Percentiles rank a stretch among this genome's conserved stretches.
Evolutionary conservation across 179 eudicot genomes (phyloP).

Genomic region (Carnegiea gigantea): DNA sequence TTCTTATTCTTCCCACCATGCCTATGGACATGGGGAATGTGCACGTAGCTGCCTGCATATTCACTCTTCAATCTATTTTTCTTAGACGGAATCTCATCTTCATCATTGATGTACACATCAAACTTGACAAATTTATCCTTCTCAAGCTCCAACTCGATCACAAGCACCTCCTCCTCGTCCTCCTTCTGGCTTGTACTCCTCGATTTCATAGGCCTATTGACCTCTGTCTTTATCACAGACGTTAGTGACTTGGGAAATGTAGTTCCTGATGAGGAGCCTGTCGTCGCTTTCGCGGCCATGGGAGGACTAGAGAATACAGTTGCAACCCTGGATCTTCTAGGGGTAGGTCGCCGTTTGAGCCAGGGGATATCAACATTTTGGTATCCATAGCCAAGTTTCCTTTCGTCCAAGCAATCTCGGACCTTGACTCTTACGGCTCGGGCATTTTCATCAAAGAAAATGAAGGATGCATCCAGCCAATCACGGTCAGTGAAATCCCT

Average conservation of each 20-base stretch:
- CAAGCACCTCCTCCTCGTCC: slow-evolving; percentile 58
- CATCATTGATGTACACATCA: too few species aligned
- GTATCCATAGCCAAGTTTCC: slow-evolving; percentile 53
- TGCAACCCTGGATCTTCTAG: slow-evolving; percentile 11
- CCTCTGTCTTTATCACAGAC: slow-evolving; percentile 33
- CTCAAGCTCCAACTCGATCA: too few species aligned
- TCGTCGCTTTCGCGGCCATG: not conserved
- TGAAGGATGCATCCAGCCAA: slow-evolving; percentile 45
- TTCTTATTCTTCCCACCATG: slow-evolving; percentile 19
- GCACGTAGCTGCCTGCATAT: too few species aligned
- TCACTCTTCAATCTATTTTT: too few species aligned
- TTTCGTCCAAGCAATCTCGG: slow-evolving; percentile 43
- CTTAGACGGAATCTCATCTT: too few species aligned
- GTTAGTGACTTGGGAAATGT: slow-evolving; percentile 38
- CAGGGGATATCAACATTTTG: slow-evolving; percentile 60
- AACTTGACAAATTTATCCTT: too few species aligned
- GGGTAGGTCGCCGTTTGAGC: slow-evolving; percentile 37
- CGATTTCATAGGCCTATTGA: slow-evolving; percentile 50
- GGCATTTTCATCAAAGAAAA: slow-evolving; percentile 65
- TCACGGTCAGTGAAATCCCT: slow-evolving; percentile 48
- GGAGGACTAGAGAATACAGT: not conserved
- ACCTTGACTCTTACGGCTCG: slow-evolving; percentile 51
- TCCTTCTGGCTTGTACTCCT: slow-evolving; percentile 55
- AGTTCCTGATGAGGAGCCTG: slow-evolving; percentile 2
- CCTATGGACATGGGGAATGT: too few species aligned